Conservation (phyloP, 495 filamentous ascomycete genomes). For the Pseudomonodictys pantanalensis region DNA sequence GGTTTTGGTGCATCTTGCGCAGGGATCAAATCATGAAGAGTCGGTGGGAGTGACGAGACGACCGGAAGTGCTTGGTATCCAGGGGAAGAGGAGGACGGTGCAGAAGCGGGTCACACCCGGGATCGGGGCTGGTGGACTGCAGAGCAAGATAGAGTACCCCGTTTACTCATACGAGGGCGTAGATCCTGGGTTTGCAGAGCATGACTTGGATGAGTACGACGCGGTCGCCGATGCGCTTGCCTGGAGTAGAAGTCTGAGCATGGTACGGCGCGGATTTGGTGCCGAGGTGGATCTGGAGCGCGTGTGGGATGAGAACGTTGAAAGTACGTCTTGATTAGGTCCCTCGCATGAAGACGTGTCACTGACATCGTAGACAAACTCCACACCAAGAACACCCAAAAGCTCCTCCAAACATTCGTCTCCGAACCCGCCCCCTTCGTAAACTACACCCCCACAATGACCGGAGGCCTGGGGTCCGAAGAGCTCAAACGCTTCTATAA, state of each 20-base stretch:
- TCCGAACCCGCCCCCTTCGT: conserved; percentile 55
- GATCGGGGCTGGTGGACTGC: conserved; percentile 51
- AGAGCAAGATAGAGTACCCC: conserved; percentile 45
- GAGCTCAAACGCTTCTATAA: conserved; percentile 71
- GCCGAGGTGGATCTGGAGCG: conserved; percentile 59
- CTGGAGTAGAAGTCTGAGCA: conserved; percentile 49
- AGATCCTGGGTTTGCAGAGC: conserved; percentile 51
- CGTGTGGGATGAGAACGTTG: conserved; percentile 58
- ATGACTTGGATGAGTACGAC: conserved; percentile 53
- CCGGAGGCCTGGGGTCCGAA: conserved; percentile 69
- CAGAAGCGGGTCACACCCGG: conserved; percentile 53
- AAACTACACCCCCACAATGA: conserved; percentile 58
- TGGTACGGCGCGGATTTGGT: conserved; percentile 54
- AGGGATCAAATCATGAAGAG: conserved; percentile 17
- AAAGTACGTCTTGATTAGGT: conserved; percentile 43
- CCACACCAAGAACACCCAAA: conserved; percentile 33
- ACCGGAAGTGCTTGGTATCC: conserved; percentile 59
- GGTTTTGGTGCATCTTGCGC: conserved; percentile 48
- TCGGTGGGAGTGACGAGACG: conserved; percentile 36
- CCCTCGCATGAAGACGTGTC: not conserved
- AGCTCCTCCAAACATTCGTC: conserved; percentile 55
- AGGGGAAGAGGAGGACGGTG: conserved; percentile 55
- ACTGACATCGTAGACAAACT: conserved; percentile 37
- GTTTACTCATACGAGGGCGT: conserved; percentile 43
- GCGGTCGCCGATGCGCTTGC: conserved; percentile 47